Evolutionary conservation across 345 rosid species (phyloP), one percentile per base, ranked within the genome.

Genomic region (Linum trigynum): DNA sequence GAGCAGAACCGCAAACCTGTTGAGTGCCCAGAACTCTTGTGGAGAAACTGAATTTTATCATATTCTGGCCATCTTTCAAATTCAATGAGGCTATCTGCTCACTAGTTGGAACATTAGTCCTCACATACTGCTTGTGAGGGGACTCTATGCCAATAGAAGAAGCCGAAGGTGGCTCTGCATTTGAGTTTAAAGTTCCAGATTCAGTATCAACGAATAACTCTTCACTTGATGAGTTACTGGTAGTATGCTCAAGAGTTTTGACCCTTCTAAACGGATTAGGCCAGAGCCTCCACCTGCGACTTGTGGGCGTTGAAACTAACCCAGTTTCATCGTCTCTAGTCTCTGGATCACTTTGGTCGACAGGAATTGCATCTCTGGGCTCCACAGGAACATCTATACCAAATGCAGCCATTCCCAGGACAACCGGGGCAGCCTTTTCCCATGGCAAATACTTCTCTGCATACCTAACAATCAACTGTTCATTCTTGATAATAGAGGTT

Each of bases 61-160:
- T 72, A 71, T 91, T 91, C 75, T 85, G 96, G 69, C 98, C 98
- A 66, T 91, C 96, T 81, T 89, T 87, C 72, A 91, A 84, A 72
- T 91, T 86, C 83, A 91, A 72, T 64, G 95, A 88, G 68, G 89
- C 86, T 63, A 89, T 86, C 78, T 91, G 96, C 68, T 91, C 98
- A 63, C 70, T 91, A 45, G 95, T 89, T 37, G 92, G 98, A 69
- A 82, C 72, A 72, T 91, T 88, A 23, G 92, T 91, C 78, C 98
- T 72, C 71, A 87, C 65, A 77, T 80, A 76, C 69, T 84, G 88
- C 69, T 80, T 89, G 73, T 71, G 83, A 9, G 95, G 89, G 71
- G 89, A 81, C 66, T 81, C 85, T 67, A 38, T 71, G 36, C 65
- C 78, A 40, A 68, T 79, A 61, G 63, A 61, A 4, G 83, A 65